A percentile compares a stretch with the other conserved stretches of the same genome.
These are phyloP conservation scores for Euphorbia peplus DNA, from an alignment of 345 rosid species.

Conservation along the genomic window DNA sequence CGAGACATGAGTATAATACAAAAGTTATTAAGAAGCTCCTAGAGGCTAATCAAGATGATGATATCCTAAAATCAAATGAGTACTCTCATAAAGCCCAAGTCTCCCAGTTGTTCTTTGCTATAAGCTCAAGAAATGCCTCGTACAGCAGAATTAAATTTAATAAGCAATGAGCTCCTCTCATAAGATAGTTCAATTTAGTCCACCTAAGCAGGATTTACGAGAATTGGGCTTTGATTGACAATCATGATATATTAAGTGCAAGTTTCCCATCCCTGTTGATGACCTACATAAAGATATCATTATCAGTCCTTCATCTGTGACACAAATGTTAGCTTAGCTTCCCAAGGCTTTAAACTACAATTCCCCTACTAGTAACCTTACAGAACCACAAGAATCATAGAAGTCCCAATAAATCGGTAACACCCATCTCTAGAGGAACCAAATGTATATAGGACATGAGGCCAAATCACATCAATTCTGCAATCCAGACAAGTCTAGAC, in stretches of 20 bases:
- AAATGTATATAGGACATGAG: conserved; percentile 5
- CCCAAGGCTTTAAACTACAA: conserved; percentile 11
- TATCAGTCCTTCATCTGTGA: background rate
- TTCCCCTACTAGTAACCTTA: conserved; percentile 17
- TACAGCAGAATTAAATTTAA: conserved; percentile 7
- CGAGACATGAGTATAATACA: background rate
- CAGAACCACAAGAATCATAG: background rate
- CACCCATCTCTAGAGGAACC: conserved; percentile 5
- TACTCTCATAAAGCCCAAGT: conserved; percentile 15
- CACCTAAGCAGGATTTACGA: conserved; percentile 19
- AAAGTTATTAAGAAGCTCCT: background rate
- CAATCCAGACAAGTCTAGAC: conserved; percentile 5
- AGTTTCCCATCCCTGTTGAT: conserved; percentile 18
- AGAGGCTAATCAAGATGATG: conserved; percentile 12
- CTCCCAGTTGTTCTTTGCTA: conserved; percentile 13
- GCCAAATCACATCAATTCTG: conserved; percentile 5
- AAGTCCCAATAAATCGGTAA: conserved; percentile 11
- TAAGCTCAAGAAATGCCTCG: conserved; percentile 12
- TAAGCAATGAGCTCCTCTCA: conserved; percentile 7
- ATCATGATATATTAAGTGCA: conserved; percentile 8
- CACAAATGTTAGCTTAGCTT: conserved; percentile 9
- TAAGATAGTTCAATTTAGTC: conserved; percentile 10
- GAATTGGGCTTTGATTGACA: conserved; percentile 14
- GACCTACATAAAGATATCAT: conserved; percentile 15
- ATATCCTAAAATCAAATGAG: conserved; percentile 13